Percentiles rank a stretch among this genome's conserved stretches.
phyloP scores from a whole-genome alignment of 257 asterid genomes.

The Vinca minor region DNA sequence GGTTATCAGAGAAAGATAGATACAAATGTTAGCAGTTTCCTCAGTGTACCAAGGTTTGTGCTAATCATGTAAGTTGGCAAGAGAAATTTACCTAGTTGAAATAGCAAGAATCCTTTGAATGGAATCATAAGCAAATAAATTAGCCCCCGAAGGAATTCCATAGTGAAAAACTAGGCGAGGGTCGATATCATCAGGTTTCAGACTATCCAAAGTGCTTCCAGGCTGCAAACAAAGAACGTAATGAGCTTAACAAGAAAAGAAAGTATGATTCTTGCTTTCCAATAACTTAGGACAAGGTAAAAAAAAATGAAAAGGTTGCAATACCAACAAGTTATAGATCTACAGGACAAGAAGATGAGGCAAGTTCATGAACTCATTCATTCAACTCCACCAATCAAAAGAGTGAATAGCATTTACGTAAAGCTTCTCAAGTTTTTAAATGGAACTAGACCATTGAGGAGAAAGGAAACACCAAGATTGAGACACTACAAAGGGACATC shows the following conservation, averaged over 20 bases:
- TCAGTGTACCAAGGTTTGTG: not conserved
- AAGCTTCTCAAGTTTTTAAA: not conserved
- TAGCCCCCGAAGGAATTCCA: constrained; percentile 75
- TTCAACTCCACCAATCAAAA: not conserved
- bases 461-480: not conserved
- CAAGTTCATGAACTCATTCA: not conserved
- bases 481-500: not conserved
- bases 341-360: not conserved
- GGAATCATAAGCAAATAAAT: constrained; percentile 43
- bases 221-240: constrained; percentile 45
- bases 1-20: not conserved
- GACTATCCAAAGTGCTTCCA: constrained; percentile 45
- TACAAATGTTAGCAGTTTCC: not conserved
- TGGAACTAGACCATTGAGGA: not conserved
- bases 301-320: not conserved
- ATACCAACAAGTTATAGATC: not conserved
- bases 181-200: constrained; percentile 56
- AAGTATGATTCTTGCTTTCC: not conserved
- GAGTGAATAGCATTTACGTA: not conserved
- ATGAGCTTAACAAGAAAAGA: not conserved
- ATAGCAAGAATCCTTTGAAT: constrained; percentile 69
- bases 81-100: constrained; percentile 52
- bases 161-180: constrained; percentile 71
- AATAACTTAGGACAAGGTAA: not conserved
- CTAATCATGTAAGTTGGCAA: not conserved